These are phyloP conservation scores for Apiospora sp. DNA, from an alignment of 2,329 filamentous ascomycete genomes.

Conservation along the genomic window DNA sequence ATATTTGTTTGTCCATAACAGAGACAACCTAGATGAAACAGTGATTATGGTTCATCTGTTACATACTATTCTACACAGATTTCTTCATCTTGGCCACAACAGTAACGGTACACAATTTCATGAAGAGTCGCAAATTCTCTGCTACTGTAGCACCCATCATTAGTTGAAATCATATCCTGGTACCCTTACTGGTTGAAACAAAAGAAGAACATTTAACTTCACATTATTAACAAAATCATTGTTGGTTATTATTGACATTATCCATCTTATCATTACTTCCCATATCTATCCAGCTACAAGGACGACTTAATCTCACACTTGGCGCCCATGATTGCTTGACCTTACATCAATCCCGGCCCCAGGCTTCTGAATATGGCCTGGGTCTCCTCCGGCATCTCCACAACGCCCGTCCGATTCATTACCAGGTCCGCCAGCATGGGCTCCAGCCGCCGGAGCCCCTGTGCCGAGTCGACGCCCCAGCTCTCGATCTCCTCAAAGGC, in stretches of 20 bases:
- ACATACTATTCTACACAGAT: too few species aligned
- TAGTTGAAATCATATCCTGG: not conserved
- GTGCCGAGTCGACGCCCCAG: conserved; percentile 7
- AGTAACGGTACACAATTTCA: not conserved
- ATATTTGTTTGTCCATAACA: not conserved
- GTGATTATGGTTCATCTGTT: not conserved
- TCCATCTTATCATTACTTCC: not conserved
- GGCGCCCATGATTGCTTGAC: not conserved
- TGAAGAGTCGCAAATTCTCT: too few species aligned
- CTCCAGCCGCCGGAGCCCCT: conserved; percentile 2
- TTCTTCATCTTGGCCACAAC: too few species aligned
- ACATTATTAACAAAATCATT: not conserved
- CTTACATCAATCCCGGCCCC: not conserved
- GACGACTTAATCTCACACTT: not conserved
- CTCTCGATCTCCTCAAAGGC: not conserved
- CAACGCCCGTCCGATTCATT: not conserved
- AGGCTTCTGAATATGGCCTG: not conserved
- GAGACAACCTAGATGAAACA: not conserved
- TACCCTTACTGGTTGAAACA: not conserved
- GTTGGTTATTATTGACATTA: not conserved
- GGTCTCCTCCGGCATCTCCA: not conserved
- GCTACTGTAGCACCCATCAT: not conserved
- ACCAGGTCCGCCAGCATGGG: not conserved
- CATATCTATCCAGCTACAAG: not conserved
- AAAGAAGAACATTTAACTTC: not conserved